These are phyloP conservation scores for Calonectria pauciramosa DNA, from an alignment of 2,329 filamentous ascomycete species.

Conservation along the genomic window DNA sequence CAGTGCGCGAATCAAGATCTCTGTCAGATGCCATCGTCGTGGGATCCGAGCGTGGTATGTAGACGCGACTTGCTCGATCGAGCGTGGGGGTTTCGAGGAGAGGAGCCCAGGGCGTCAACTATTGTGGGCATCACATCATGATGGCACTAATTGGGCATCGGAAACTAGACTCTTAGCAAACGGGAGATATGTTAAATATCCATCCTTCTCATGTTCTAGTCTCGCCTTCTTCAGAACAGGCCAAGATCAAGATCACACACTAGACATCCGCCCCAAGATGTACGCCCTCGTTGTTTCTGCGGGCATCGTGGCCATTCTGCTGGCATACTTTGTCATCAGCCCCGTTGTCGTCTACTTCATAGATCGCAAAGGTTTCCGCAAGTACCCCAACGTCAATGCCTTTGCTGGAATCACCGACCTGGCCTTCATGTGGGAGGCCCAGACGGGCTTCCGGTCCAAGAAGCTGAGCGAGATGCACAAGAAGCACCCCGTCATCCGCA, in stretches of 20 bases:
- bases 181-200: slow-evolving; percentile 14
- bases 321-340: slow-evolving; percentile 33
- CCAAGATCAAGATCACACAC: neutral
- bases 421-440: slow-evolving; percentile 37
- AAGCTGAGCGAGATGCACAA: slow-evolving; percentile 64
- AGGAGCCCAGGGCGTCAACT: no score
- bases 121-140: neutral
- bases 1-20: neutral
- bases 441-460: slow-evolving; percentile 57
- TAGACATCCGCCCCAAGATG: slow-evolving; percentile 22
- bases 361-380: slow-evolving; percentile 53
- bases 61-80: slow-evolving; percentile 14
- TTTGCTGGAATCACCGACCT: slow-evolving; percentile 39
- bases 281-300: slow-evolving; percentile 31
- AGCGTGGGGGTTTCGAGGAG: neutral
- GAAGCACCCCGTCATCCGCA: slow-evolving; percentile 50
- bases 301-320: slow-evolving; percentile 2
- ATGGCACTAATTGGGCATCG: neutral
- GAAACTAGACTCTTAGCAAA: neutral
- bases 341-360: slow-evolving; percentile 30
- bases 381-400: slow-evolving; percentile 40
- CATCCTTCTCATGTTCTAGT: neutral
- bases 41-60: slow-evolving; percentile 8
- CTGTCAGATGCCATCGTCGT: neutral
- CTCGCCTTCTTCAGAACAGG: neutral